Conservation (phyloP, 2,329 filamentous ascomycete genomes). For the Diplodia intermedia region DNA sequence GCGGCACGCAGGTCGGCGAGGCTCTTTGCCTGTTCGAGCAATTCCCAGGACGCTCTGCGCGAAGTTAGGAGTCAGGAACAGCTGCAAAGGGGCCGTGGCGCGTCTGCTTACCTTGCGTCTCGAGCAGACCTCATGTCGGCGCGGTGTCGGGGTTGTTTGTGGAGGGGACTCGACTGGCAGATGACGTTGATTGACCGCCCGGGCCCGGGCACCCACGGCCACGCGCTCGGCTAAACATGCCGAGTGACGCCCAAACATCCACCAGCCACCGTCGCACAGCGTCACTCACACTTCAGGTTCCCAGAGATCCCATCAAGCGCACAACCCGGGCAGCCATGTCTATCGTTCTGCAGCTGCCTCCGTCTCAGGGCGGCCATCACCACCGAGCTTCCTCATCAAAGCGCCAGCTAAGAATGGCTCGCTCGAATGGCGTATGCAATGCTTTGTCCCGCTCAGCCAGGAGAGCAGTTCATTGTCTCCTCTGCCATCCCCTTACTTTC, state of each 20-base stretch:
- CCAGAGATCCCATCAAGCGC: not conserved
- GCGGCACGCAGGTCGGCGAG: slow-evolving; percentile 30
- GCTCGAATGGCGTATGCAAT: not conserved
- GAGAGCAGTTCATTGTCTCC: not conserved
- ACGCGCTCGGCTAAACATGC: not conserved
- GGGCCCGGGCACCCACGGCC: not conserved
- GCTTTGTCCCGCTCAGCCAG: not conserved
- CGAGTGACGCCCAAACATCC: slow-evolving; percentile 4
- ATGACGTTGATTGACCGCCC: slow-evolving; percentile 31
- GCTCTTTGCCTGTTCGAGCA: slow-evolving; percentile 27
- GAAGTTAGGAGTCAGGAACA: not conserved
- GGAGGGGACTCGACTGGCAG: slow-evolving; percentile 13
- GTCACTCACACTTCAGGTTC: not conserved
- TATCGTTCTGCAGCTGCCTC: not conserved
- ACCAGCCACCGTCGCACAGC: not conserved
- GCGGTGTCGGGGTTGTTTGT: slow-evolving; percentile 26
- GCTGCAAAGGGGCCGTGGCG: not conserved
- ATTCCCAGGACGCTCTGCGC: slow-evolving; percentile 30
- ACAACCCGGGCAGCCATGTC: not conserved
- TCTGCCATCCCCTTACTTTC: not conserved
- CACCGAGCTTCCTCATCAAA: not conserved
- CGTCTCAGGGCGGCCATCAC: not conserved
- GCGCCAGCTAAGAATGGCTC: not conserved
- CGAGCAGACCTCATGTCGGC: slow-evolving; percentile 31
- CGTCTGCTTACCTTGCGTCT: slow-evolving; percentile 32